Percentiles rank a stretch among this genome's conserved stretches.
Evolutionary conservation across 2,329 filamentous ascomycete species (phyloP).

Genomic region (Pseudogymnoascus sp.): DNA sequence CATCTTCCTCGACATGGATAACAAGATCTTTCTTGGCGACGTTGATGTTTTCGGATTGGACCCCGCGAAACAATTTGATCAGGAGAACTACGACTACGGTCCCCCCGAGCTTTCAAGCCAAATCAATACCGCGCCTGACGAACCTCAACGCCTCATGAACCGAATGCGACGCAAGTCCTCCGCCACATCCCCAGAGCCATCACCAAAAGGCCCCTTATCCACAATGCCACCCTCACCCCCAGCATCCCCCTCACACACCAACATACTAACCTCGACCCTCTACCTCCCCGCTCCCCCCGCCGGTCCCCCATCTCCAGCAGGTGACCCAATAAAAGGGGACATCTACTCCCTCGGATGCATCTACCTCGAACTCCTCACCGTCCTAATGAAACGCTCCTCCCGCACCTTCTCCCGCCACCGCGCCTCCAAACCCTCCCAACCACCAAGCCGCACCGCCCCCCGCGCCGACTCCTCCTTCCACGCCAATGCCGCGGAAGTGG

Average conservation of each 20-base stretch:
- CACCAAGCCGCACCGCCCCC: slow-evolving; percentile 27
- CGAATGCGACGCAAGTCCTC: slow-evolving; percentile 32
- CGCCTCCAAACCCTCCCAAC: not conserved
- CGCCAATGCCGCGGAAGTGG: slow-evolving; percentile 60
- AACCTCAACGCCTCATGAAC: slow-evolving; percentile 28
- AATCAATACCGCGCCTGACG: slow-evolving; percentile 28
- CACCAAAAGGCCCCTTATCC: not conserved
- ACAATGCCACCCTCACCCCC: not conserved
- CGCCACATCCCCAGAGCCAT: slow-evolving; percentile 13
- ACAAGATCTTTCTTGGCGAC: slow-evolving; percentile 62
- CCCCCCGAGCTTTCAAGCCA: slow-evolving; percentile 52
- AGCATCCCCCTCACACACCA: slow-evolving; percentile 17
- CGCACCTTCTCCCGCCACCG: slow-evolving; percentile 61
- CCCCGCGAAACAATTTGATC: slow-evolving; percentile 50
- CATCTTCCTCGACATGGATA: slow-evolving; percentile 57
- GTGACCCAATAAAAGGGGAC: slow-evolving; percentile 55
- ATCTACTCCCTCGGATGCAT: slow-evolving; percentile 68
- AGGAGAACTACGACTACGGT: slow-evolving; percentile 65
- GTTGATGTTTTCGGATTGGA: slow-evolving; percentile 40
- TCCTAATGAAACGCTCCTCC: slow-evolving; percentile 60
- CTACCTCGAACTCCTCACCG: slow-evolving; percentile 63
- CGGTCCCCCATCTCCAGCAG: slow-evolving; percentile 33
- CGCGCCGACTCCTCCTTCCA: slow-evolving; percentile 63
- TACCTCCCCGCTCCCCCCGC: not conserved
- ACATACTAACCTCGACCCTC: slow-evolving; percentile 20